Percentiles rank a stretch among this genome's conserved stretches.
Conservation (phyloP, 73 alveolate species). For the Blepharisma japonicum region DNA sequence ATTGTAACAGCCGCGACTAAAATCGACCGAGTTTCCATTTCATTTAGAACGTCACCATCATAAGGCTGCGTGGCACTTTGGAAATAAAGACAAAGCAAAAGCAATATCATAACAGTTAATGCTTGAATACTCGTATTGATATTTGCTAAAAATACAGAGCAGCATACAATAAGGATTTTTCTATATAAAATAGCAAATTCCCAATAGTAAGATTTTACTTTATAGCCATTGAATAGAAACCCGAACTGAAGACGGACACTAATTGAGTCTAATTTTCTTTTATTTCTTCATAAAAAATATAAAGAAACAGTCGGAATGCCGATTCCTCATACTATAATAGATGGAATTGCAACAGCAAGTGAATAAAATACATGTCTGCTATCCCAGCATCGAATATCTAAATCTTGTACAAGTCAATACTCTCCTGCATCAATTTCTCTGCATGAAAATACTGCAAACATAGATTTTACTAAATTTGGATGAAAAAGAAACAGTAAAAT, state of each 20-base stretch:
- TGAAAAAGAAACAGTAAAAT: slow-evolving; percentile 51
- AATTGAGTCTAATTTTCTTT: slow-evolving; percentile 15
- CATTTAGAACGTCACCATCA: neutral
- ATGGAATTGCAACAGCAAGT: neutral
- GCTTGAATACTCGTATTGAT: neutral
- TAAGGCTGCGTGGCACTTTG: neutral
- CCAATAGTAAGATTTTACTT: slow-evolving; percentile 53
- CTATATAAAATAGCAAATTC: slow-evolving; percentile 48
- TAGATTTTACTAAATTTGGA: slow-evolving; percentile 51
- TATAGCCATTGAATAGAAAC: slow-evolving; percentile 54
- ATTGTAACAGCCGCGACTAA: slow-evolving; percentile 7
- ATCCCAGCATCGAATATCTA: neutral
- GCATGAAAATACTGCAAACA: slow-evolving; percentile 58
- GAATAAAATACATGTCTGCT: neutral
- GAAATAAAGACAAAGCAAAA: neutral
- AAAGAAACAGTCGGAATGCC: slow-evolving; percentile 39
- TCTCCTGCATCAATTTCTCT: slow-evolving; percentile 45
- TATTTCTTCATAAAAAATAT: slow-evolving; percentile 6
- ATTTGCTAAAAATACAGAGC: slow-evolving; percentile 36
- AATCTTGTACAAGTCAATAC: neutral
- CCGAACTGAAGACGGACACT: slow-evolving; percentile 45
- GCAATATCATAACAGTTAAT: neutral
- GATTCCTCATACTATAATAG: slow-evolving; percentile 17
- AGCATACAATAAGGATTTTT: slow-evolving; percentile 42
- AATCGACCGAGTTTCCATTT: slow-evolving; percentile 19